Evolutionary conservation across 345 rosid species (phyloP).

Genomic region (Citrus sp.): DNA sequence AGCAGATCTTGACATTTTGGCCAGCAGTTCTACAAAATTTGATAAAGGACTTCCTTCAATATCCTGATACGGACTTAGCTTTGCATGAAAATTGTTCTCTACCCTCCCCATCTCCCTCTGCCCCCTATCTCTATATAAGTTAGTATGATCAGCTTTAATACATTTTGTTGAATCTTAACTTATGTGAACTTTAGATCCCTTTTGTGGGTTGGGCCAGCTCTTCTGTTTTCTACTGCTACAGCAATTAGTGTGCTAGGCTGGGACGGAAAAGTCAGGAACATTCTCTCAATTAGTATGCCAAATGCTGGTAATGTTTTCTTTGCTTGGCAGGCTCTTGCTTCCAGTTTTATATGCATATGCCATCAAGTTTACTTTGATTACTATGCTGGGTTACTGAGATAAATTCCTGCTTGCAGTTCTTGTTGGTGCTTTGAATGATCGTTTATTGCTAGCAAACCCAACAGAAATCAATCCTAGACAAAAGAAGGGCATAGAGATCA

Average conservation of each 20-base stretch:
- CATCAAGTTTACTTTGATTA: neutral
- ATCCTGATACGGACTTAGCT: conserved; percentile 45
- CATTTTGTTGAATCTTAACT: conserved; percentile 50
- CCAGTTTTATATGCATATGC: neutral
- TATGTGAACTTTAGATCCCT: conserved; percentile 76
- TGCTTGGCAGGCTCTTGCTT: neutral
- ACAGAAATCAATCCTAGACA: conserved; percentile 88
- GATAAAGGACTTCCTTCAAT: conserved; percentile 97
- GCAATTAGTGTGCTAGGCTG: conserved; percentile 87
- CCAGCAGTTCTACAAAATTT: conserved; percentile 72
- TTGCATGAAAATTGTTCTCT: conserved; percentile 7
- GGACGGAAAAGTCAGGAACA: conserved; percentile 90
- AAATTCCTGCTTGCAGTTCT: conserved; percentile 52
- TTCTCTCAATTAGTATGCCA: conserved; percentile 86
- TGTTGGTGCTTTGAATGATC: conserved; percentile 92
- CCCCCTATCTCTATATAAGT: neutral
- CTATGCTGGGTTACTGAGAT: conserved; percentile 16
- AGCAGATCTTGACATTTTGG: conserved; percentile 82
- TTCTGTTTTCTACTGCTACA: conserved; percentile 89
- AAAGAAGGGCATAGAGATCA: conserved; percentile 80
- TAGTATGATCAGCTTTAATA: conserved; percentile 4
- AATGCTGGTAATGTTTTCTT: conserved; percentile 58
- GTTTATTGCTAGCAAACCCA: conserved; percentile 73
- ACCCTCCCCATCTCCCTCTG: neutral
- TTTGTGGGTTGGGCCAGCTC: conserved; percentile 97